Evolutionary conservation across 2,329 filamentous ascomycete species (phyloP), one percentile per base, ranked within the genome.

Genomic region (Onygenales sp.): DNA sequence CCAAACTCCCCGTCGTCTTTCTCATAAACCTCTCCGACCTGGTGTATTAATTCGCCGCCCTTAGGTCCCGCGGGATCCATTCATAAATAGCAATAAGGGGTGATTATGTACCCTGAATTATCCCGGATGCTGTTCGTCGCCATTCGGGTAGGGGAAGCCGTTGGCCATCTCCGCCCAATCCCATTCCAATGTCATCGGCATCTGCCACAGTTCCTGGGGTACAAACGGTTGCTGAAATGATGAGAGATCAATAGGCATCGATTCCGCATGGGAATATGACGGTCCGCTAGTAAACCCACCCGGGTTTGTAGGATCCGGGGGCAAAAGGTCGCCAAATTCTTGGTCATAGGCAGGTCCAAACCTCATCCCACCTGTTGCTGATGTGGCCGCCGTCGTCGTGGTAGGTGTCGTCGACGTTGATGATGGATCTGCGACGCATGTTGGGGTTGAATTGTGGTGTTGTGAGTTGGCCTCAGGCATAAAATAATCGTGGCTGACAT

Each of bases 171-270:
- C 73, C 3, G 73, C 81, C 84, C 84, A 87, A 59, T 86, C 89
- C 90, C 91, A 96, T 66, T 97, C 92, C 21, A 97, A 78, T 2
- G 88, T 94, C 85, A 95, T 95, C 1, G 92, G 91, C 81, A 97
- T 85, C 67, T 92, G 87, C 83, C 93, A 98, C 31, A 97, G 71
- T 70, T 97, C 93, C 62, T 92, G 89, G 4, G 93, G 92, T 21
- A 97, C 82, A 63, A 95, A 86, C 0, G 91, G 91, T 60, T 94
- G 87, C 63, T 91, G 86, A 64, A 91, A 90, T 14, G 76, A 64
- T 10, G 70, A 67, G 37, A 72, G 64, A 52, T 63, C 65, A 33
- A 67, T 55, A 7, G 65, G 63, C 9, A 65, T 63, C 34, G 66
- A 62, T 17, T 60, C 62, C 34, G 63, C 57, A 13, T 62, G 56